These are phyloP conservation scores for Mesembryanthemum crystallinum DNA, from an alignment of 148 eudicot species.

Conservation along the genomic window DNA sequence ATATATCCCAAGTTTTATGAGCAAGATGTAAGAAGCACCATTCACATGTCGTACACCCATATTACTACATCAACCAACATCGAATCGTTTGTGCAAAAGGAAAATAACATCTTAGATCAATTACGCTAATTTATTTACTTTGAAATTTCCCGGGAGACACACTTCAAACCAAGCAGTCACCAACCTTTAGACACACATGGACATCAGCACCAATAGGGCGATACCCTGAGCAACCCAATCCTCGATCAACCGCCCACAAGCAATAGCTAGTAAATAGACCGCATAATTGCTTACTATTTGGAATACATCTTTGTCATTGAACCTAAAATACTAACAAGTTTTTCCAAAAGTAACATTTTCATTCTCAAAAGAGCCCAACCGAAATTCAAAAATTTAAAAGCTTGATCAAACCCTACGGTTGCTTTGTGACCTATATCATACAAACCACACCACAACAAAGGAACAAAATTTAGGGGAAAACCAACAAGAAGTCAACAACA, in stretches of 20 bases:
- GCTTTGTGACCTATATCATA: not conserved
- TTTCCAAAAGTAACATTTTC: not conserved
- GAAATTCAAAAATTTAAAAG: slow-evolving; percentile 6
- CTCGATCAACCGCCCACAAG: not conserved
- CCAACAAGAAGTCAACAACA: not conserved
- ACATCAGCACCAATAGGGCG: not conserved
- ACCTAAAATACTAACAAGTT: not conserved
- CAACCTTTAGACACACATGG: not conserved
- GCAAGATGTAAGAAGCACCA: not conserved
- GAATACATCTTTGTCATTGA: not conserved
- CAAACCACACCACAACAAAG: not conserved
- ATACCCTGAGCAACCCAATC: not conserved
- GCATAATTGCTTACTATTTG: not conserved
- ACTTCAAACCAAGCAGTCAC: too few relatives aligned
- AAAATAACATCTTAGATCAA: not conserved
- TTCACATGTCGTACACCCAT: not conserved
- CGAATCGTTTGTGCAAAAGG: not conserved
- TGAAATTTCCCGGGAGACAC: too few relatives aligned
- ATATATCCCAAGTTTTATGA: not conserved
- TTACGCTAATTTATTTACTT: not conserved
- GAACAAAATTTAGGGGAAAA: not conserved
- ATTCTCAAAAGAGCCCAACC: not conserved
- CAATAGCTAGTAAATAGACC: not conserved
- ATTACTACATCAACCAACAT: not conserved
- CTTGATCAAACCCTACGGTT: not conserved